Evolutionary conservation across 176 grass and related monocot genomes (phyloP).

Genomic region (Themeda triandra): DNA sequence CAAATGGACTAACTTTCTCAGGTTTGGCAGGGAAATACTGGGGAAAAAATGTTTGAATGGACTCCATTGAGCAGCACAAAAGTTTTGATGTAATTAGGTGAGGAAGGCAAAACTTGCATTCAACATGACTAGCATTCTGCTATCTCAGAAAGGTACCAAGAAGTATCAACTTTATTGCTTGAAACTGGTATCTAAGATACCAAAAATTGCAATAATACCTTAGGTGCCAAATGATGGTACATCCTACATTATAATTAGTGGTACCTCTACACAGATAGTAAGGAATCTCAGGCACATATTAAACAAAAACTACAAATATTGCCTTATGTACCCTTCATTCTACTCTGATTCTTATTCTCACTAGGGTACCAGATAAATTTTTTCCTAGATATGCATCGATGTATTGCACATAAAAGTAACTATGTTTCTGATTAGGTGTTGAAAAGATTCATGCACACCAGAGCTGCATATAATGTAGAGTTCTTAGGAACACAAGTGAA

Average conservation of each 20-base stretch:
- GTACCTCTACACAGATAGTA: background rate
- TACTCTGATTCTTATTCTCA: background rate
- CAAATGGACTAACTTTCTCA: too few species aligned
- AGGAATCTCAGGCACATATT: background rate
- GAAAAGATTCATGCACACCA: too few species aligned
- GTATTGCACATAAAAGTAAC: slow-evolving; percentile 10
- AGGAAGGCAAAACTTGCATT: background rate
- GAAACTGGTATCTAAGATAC: background rate
- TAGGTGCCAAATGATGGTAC: background rate
- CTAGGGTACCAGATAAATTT: background rate
- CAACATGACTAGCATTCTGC: background rate
- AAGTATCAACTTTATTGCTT: background rate
- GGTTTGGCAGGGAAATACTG: too few species aligned
- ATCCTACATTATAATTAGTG: background rate
- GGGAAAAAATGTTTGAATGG: background rate
- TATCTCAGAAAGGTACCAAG: background rate
- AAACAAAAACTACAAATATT: background rate
- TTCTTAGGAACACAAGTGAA: background rate
- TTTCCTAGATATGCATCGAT: background rate
- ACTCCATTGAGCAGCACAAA: background rate
- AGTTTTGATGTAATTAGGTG: background rate
- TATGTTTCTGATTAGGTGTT: background rate
- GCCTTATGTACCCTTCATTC: background rate
- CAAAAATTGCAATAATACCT: background rate
- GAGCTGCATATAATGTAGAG: background rate